Evolutionary conservation across 1,139 yeast genomes (phyloP).

Genomic region (Candida albicans): DNA sequence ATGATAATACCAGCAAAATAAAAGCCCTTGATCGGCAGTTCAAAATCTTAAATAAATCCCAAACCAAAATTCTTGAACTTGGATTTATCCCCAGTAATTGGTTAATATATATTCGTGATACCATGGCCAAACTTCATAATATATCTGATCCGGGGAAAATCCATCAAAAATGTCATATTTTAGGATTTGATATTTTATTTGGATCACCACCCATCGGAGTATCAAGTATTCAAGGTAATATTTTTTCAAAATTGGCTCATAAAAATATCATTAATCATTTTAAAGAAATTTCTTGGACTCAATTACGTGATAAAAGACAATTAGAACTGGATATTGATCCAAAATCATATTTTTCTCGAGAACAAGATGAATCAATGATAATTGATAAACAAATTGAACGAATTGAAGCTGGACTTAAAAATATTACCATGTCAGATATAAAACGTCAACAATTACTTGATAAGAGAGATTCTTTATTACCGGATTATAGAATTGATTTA

Average conservation of each 20-base stretch:
- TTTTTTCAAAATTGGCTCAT: conserved; percentile 68
- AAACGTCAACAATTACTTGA: background rate
- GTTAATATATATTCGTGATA: conserved; percentile 68
- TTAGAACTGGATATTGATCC: conserved; percentile 10
- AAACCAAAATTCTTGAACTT: conserved; percentile 36
- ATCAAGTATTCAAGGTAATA: conserved; percentile 82
- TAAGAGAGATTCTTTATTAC: background rate
- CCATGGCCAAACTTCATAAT: conserved; percentile 29
- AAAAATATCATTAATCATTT: conserved; percentile 57
- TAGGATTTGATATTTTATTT: conserved; percentile 85
- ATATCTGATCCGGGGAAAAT: conserved; percentile 48
- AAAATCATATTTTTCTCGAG: conserved; percentile 29
- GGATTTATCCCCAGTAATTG: conserved; percentile 98
- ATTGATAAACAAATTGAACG: conserved; percentile 20
- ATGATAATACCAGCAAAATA: conserved; percentile 15
- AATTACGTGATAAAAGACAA: conserved; percentile 2
- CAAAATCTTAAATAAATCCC: conserved; percentile 25
- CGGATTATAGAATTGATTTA: conserved; percentile 45
- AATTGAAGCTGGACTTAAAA: conserved; percentile 11
- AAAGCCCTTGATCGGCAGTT: conserved; percentile 30
- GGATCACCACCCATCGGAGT: conserved; percentile 80
- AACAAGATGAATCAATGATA: conserved; percentile 23
- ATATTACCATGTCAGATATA: background rate
- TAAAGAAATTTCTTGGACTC: conserved; percentile 34
- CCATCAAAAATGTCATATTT: conserved; percentile 57